These are phyloP conservation scores for Moringa oleifera DNA, from an alignment of 345 rosid species.

Conservation along the genomic window DNA sequence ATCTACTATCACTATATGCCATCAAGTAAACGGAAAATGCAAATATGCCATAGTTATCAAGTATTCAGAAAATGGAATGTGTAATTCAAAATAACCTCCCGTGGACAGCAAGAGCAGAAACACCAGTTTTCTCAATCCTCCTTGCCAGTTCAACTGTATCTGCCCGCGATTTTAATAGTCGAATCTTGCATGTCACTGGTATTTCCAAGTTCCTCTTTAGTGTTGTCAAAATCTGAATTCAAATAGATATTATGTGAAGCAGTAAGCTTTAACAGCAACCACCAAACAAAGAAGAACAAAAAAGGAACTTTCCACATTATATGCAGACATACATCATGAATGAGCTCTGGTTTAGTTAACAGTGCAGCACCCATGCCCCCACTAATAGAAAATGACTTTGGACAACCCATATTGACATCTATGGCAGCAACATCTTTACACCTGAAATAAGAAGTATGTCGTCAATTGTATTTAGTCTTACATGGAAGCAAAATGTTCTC, in stretches of 20 bases:
- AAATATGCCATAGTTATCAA: too few species aligned
- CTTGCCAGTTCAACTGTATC: conserved; percentile 92
- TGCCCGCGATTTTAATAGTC: conserved; percentile 61
- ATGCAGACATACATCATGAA: conserved; percentile 60
- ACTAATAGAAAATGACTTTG: conserved; percentile 81
- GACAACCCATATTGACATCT: conserved; percentile 97
- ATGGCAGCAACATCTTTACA: conserved; percentile 81
- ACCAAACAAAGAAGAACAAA: neutral
- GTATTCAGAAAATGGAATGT: too few species aligned
- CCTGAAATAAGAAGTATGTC: conserved; percentile 23
- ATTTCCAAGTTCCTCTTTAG: conserved; percentile 73
- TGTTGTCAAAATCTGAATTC: conserved; percentile 66
- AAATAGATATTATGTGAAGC: neutral
- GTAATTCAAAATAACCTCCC: conserved; percentile 52
- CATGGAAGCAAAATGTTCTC: too few species aligned
- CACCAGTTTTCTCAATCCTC: conserved; percentile 87
- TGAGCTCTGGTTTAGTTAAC: conserved; percentile 72
- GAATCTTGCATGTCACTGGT: conserved; percentile 88
- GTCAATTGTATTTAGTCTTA: too few species aligned
- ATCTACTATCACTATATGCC: too few species aligned
- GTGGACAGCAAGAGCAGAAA: conserved; percentile 91
- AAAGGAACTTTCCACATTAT: conserved; percentile 2
- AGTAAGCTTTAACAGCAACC: conserved; percentile 4
- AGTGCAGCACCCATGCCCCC: conserved; percentile 99
- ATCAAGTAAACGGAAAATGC: too few species aligned